Conservation (phyloP, 768 basidiomycete genomes). For the Tulasnella calospora region DNA sequence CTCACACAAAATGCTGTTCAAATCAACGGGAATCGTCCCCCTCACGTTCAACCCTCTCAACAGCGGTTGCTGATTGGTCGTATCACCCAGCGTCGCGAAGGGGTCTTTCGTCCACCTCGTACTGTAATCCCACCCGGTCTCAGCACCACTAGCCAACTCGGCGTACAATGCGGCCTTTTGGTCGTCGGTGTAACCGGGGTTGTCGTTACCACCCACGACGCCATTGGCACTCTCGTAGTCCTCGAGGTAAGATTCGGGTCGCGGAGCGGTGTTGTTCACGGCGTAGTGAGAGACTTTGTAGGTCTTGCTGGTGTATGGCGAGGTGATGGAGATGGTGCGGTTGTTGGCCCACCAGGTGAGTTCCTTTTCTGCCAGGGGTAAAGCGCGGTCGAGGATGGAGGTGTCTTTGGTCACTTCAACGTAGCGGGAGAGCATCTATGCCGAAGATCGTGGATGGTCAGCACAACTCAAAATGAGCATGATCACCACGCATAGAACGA, state of each 20-base stretch:
- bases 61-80: conserved; percentile 48
- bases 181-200: conserved; percentile 47
- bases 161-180: conserved; percentile 66
- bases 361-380: conserved; percentile 83
- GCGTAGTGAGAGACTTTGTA: conserved; percentile 66
- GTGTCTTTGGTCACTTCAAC: conserved; percentile 65
- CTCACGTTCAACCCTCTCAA: conserved; percentile 68
- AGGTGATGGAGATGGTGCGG: conserved; percentile 60
- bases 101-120: conserved; percentile 45
- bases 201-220: conserved; percentile 40
- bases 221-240: conserved; percentile 80
- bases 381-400: conserved; percentile 66
- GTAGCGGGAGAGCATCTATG: conserved; percentile 85
- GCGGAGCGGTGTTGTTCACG: conserved; percentile 78
- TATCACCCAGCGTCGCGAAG: conserved; percentile 35
- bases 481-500: neutral
- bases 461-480: too few species aligned
- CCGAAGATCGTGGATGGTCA: neutral
- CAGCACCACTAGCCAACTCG: conserved; percentile 84
- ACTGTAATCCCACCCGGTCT: conserved; percentile 57
- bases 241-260: conserved; percentile 65
- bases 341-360: conserved; percentile 77
- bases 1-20: conserved; percentile 83
- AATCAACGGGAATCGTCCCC: conserved; percentile 63
- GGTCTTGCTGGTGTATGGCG: conserved; percentile 63